Evolutionary conservation across 345 rosid genomes (phyloP).

Genomic region (Eucalyptus polybractea): DNA sequence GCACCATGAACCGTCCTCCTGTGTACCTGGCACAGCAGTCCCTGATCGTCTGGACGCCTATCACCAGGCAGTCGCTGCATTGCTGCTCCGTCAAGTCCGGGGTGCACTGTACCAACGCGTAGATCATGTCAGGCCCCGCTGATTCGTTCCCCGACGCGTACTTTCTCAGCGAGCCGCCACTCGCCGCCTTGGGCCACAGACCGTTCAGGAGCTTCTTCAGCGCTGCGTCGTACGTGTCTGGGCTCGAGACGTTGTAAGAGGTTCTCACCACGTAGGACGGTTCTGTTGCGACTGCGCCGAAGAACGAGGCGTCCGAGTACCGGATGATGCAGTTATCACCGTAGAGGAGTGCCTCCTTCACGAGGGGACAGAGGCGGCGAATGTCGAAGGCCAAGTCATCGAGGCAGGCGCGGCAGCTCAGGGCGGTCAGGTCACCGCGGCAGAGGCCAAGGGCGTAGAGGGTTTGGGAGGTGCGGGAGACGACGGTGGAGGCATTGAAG

Average conservation of each 20-base stretch:
- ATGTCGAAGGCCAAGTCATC: background rate
- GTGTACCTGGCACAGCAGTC: background rate
- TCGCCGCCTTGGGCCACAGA: background rate
- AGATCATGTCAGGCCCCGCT: background rate
- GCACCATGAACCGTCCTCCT: background rate
- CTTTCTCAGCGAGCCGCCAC: background rate
- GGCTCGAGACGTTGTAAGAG: background rate
- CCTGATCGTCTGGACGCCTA: background rate
- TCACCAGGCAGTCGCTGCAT: background rate
- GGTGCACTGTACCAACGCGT: background rate
- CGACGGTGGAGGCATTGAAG: background rate
- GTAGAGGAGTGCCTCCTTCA: background rate
- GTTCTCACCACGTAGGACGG: background rate
- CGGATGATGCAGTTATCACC: background rate
- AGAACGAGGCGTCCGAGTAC: background rate
- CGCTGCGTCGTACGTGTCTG: background rate
- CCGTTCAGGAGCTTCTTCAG: background rate
- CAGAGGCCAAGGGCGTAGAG: background rate
- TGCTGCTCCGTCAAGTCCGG: background rate
- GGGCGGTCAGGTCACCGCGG: background rate
- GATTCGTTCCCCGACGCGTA: background rate
- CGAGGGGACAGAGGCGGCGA: background rate
- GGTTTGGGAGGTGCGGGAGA: background rate
- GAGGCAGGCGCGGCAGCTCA: background rate
- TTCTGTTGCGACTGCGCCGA: background rate